These are phyloP conservation scores for Rhipidocladum racemiflorum DNA, from an alignment of 176 grass and related monocot genomes.

Conservation along the genomic window DNA sequence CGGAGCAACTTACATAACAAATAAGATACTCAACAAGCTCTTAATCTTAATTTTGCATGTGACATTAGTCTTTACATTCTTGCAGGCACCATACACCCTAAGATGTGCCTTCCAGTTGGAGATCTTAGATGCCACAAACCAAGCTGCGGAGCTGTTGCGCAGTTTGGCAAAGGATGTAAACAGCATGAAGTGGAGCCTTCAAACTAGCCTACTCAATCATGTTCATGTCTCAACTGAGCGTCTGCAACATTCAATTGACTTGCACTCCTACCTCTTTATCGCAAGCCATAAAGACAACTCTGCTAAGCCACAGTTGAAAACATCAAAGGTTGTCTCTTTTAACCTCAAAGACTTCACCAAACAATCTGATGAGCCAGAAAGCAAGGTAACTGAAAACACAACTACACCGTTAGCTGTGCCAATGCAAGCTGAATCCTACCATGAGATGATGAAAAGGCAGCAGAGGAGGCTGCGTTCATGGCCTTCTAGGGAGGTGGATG, in stretches of 20 bases:
- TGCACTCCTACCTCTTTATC: constrained; percentile 77
- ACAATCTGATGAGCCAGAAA: constrained; percentile 29
- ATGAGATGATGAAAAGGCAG: constrained; percentile 61
- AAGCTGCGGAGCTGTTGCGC: constrained; percentile 64
- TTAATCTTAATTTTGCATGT: constrained; percentile 23
- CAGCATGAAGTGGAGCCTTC: constrained; percentile 72
- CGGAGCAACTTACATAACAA: neutral
- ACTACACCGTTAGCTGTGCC: constrained; percentile 1
- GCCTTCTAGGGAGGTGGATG: constrained; percentile 58
- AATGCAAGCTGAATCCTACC: constrained; percentile 48
- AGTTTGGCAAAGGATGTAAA: constrained; percentile 62
- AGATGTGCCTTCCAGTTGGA: constrained; percentile 68
- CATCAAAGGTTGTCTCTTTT: constrained; percentile 42
- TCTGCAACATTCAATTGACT: constrained; percentile 65
- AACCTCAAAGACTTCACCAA: constrained; percentile 33
- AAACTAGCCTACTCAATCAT: constrained; percentile 59
- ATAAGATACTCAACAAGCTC: neutral
- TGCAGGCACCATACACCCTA: constrained; percentile 75
- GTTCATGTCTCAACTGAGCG: constrained; percentile 63
- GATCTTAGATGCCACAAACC: constrained; percentile 70
- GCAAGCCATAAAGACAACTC: constrained; percentile 32
- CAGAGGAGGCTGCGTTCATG: constrained; percentile 76
- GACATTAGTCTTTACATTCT: constrained; percentile 20
- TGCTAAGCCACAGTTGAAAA: constrained; percentile 39
- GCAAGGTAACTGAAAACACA: constrained; percentile 7